Percentiles rank a stretch among this genome's conserved stretches.
phyloP scores from a whole-genome alignment of 2,329 filamentous ascomycete species.

The Keithomyces neogunnii region DNA sequence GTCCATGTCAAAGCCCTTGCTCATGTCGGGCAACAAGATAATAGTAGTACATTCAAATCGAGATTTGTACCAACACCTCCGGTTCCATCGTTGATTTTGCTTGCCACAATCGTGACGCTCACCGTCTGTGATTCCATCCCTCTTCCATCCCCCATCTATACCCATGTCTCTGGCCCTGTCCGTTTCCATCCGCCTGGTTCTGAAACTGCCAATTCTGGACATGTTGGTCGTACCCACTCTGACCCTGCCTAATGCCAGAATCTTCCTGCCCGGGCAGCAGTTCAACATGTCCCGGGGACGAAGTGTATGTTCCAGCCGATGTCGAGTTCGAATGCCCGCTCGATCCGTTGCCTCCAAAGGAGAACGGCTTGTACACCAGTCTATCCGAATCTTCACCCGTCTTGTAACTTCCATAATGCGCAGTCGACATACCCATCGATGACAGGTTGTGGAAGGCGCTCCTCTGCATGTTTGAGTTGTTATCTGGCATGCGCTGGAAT shows the following conservation, averaged over 20 bases:
- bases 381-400: constrained; percentile 8
- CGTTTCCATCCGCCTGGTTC: neutral
- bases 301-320: neutral
- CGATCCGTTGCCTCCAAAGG: constrained; percentile 16
- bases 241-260: neutral
- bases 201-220: constrained; percentile 2
- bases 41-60: too few species aligned
- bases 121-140: constrained; percentile 1
- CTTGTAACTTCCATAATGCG: constrained; percentile 8
- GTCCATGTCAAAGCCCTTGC: too few species aligned
- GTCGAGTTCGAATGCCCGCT: neutral
- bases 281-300: neutral
- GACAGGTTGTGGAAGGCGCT: neutral
- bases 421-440: neutral
- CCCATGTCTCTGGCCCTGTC: constrained; percentile 1
- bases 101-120: too few species aligned
- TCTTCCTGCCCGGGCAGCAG: neutral
- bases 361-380: constrained; percentile 23
- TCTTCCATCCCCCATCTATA: constrained; percentile 7
- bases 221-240: neutral
- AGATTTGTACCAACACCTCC: neutral
- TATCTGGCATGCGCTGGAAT: constrained; percentile 4
- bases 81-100: neutral
- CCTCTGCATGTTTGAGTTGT: constrained; percentile 1
- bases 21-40: too few species aligned